phyloP scores from a whole-genome alignment of 2,329 filamentous ascomycete species.

The Aureobasidium sp. region DNA sequence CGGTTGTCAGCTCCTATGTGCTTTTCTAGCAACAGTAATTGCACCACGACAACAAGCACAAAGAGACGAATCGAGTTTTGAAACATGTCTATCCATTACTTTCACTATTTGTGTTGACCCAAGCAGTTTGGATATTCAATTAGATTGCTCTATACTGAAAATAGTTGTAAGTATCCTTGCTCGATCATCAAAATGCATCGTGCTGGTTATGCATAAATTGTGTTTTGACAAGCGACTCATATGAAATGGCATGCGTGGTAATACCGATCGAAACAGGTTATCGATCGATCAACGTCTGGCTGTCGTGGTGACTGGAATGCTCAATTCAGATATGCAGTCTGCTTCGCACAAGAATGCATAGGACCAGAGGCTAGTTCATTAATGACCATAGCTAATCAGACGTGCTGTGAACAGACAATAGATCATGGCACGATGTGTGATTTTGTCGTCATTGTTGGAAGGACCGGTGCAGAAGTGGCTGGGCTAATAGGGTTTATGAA shows the following conservation, averaged over 20 bases:
- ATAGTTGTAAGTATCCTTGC: not conserved
- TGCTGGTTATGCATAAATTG: not conserved
- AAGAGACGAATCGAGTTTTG: not conserved
- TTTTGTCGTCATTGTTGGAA: slow-evolving; percentile 10
- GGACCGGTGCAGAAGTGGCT: slow-evolving; percentile 8
- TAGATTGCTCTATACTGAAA: not conserved
- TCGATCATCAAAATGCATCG: not conserved
- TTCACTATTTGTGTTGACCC: not conserved
- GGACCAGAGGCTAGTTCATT: not conserved
- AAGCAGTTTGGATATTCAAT: not conserved
- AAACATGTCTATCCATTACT: not conserved
- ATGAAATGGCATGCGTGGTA: not conserved
- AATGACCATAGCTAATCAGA: not conserved
- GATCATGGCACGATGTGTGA: not conserved
- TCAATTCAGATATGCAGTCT: not conserved
- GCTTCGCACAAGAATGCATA: slow-evolving; percentile 2
- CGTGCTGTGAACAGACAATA: not conserved
- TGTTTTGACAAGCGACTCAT: not conserved
- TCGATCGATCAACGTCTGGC: slow-evolving; percentile 11
- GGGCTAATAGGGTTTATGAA: slow-evolving; percentile 10
- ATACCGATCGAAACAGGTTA: slow-evolving; percentile 3
- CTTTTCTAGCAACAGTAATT: not conserved
- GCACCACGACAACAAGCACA: not conserved
- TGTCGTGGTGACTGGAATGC: slow-evolving; percentile 13
- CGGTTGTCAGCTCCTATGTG: not conserved